Conservation (phyloP, 768 basidiomycete genomes). For the Phaeolepiota aurea region DNA sequence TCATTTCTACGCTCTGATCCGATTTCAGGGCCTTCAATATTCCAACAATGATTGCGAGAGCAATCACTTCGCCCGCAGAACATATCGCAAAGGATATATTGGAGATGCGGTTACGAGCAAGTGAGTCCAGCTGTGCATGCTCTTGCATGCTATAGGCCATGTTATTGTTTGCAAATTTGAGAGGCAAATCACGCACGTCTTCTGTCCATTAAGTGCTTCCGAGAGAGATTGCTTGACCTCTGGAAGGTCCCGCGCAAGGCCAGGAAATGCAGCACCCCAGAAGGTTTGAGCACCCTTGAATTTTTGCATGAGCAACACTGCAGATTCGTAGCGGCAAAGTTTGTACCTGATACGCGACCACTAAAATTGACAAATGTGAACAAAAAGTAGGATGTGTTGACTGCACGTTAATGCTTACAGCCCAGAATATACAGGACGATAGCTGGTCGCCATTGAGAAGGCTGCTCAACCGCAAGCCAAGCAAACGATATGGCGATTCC, state of each 20-base stretch:
- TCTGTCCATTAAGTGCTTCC: constrained; percentile 29
- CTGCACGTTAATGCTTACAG: constrained; percentile 26
- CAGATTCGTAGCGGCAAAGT: not conserved
- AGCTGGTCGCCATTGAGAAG: constrained; percentile 56
- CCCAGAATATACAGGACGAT: constrained; percentile 58
- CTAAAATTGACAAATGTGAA: constrained; percentile 22
- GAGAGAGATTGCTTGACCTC: constrained; percentile 50
- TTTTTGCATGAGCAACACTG: constrained; percentile 3
- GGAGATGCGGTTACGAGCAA: constrained; percentile 64
- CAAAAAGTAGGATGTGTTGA: not conserved
- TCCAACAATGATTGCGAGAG: constrained; percentile 68
- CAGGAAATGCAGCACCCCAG: constrained; percentile 81
- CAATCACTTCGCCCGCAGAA: constrained; percentile 62
- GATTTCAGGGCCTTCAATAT: constrained; percentile 61
- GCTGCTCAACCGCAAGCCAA: constrained; percentile 67
- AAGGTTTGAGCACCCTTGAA: constrained; percentile 57
- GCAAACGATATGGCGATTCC: constrained; percentile 65
- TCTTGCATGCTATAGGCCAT: constrained; percentile 28
- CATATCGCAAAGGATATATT: constrained; percentile 68
- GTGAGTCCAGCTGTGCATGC: constrained; percentile 48
- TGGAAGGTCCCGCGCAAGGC: constrained; percentile 60
- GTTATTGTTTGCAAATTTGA: not conserved
- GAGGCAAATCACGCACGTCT: constrained; percentile 31
- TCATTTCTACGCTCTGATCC: constrained; percentile 55
- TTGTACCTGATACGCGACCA: constrained; percentile 63